Evolutionary conservation across 306 rosid genomes (phyloP).

Genomic region (Datisca glomerata): DNA sequence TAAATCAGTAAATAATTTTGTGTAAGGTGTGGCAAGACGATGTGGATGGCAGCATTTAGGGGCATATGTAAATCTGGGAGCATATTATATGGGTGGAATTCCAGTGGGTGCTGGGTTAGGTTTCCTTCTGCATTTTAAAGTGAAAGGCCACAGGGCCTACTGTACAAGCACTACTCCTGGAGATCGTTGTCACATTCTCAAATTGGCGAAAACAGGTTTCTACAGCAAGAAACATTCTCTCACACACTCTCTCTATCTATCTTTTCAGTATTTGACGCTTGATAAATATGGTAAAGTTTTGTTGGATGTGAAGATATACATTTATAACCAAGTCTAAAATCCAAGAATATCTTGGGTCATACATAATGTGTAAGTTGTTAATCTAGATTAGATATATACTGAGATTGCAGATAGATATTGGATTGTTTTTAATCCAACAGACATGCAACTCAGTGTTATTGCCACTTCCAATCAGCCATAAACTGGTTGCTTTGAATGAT

Average conservation of each 20-base stretch:
- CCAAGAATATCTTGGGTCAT: no score
- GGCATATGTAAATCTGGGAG: conserved; percentile 34
- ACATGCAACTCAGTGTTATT: no score
- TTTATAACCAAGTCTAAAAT: no score
- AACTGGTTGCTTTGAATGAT: no score
- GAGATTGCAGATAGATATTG: no score
- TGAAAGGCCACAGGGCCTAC: conserved; percentile 26
- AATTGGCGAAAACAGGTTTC: conserved; percentile 47
- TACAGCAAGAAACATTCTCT: not conserved
- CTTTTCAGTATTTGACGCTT: not conserved
- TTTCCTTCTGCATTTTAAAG: conserved; percentile 24
- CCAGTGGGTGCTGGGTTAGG: conserved; percentile 27
- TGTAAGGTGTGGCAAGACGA: conserved; percentile 40
- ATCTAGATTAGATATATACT: no score
- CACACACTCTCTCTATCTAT: no score
- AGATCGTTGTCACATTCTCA: conserved; percentile 21
- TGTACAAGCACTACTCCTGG: conserved; percentile 21
- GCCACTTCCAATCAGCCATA: no score
- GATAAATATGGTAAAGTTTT: no score
- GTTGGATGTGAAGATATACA: no score
- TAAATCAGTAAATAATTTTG: not conserved
- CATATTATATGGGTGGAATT: conserved; percentile 41
- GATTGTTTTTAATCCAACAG: no score
- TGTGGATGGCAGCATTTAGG: conserved; percentile 40
- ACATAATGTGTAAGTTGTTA: no score